A percentile compares a stretch with the other conserved stretches of the same genome.
Evolutionary conservation across 495 filamentous ascomycete species (phyloP).

Genomic region (Astrothelium macrocarpum): DNA sequence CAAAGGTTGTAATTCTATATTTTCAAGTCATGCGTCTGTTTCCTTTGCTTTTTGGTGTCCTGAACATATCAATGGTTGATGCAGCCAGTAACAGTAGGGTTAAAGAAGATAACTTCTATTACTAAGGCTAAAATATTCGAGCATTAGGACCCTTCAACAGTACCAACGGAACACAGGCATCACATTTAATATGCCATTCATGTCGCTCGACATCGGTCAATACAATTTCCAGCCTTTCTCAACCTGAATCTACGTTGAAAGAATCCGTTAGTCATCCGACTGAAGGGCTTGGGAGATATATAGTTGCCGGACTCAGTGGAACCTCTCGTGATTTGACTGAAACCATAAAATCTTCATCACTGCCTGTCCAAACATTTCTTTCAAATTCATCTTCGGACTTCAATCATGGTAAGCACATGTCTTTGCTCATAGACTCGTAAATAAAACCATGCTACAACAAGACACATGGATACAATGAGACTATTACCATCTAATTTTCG

Average conservation of each 20-base stretch:
- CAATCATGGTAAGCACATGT: not conserved
- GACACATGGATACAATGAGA: not conserved
- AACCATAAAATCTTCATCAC: not conserved
- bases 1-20: not conserved
- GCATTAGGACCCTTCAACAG: not conserved
- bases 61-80: not conserved
- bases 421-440: not conserved
- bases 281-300: not conserved
- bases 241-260: not conserved
- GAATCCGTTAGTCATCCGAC: not conserved
- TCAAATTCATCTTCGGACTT: not conserved
- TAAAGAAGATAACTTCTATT: not conserved
- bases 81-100: not conserved
- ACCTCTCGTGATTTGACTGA: not conserved
- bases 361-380: not conserved
- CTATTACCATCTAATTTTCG: not conserved
- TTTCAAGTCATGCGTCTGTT: not conserved
- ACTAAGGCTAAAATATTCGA: not conserved
- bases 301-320: not conserved
- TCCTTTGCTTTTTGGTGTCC: not conserved
- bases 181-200: not conserved
- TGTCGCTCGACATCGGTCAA: not conserved
- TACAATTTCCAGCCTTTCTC: not conserved
- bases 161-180: too few species aligned
- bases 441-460: not conserved